Evolutionary conservation across 2,329 filamentous ascomycete genomes (phyloP).

Genomic region (Paecilomyces dactylethromorphus): DNA sequence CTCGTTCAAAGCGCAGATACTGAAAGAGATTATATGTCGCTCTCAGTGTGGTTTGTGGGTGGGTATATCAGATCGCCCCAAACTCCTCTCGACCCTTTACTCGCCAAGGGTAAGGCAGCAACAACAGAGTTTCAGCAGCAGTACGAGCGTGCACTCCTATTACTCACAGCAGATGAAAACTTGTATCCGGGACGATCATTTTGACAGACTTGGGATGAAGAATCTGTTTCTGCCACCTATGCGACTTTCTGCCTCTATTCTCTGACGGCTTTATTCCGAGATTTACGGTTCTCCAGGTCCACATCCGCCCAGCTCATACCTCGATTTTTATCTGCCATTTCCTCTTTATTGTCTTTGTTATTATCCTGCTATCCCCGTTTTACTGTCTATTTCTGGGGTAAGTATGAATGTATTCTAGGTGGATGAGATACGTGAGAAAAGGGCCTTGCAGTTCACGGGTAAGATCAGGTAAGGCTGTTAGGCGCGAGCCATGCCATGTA

Average conservation of each 20-base stretch:
- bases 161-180: conserved; percentile 9
- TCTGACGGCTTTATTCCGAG: conserved; percentile 4
- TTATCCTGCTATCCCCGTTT: conserved; percentile 15
- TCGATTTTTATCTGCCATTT: neutral
- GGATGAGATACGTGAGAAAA: conserved; percentile 13
- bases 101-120: conserved; percentile 30
- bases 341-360: conserved; percentile 14
- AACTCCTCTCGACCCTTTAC: conserved; percentile 18
- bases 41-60: conserved; percentile 31
- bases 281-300: neutral
- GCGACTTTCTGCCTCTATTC: neutral
- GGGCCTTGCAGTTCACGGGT: conserved; percentile 24
- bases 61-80: conserved; percentile 34
- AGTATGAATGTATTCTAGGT: conserved; percentile 40
- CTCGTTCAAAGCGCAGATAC: conserved; percentile 55
- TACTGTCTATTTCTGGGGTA: conserved; percentile 20
- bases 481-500: conserved; percentile 7
- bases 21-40: conserved; percentile 22
- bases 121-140: conserved; percentile 21
- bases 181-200: neutral
- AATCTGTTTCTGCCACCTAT: neutral
- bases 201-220: neutral
- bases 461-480: conserved; percentile 39
- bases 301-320: neutral
- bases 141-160: conserved; percentile 3